Base-by-base conservation (phyloP, 1,284 basidiomycete genomes). In the Microbotryum intermedium region DNA sequence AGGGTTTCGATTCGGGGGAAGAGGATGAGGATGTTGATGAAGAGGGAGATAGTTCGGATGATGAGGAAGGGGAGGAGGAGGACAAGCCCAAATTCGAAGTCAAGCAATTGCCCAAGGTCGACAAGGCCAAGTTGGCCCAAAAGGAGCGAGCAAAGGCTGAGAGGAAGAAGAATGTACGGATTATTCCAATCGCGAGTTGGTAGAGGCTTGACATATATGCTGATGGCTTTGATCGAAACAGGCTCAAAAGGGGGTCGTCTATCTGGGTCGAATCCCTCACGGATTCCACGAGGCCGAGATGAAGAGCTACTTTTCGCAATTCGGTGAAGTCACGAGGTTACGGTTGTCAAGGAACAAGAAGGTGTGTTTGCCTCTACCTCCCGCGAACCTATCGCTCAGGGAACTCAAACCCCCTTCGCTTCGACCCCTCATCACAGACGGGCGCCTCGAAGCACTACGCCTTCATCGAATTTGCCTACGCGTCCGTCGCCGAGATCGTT, bases 221-320 rank as follows among this genome's bases (percentile, higher is more conserved):
- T 61, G 39, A 60, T 44, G 21, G 39, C 9, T 7, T 3, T 28
- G 29, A 26, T 34, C 0, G 3, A 20, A 6, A 30, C 53, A 67
- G 66, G 59, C 64, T 45, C 84, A 89, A 68, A 81, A 81, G 51
- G 94, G 92, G n/a, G 90, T 94, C 0, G 74, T 98, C 29, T 94
- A 85, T 78, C 80, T 99, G 55, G 86, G 90, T 18, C 84, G 91
- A 64, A 82, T 99, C 65, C 95, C 95, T 1, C 90, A 97, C 70
- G 94, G 93, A 23, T 98, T 98, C 78, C 94, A 91, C 76, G 95
- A 99, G 76, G 87, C 88, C 58, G 86, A 97, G 76, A 85, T 98
- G 77, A 84, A 83, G 64, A 83, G 84, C 11, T 98, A 98, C 77
- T 95, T 99, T 72, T 81, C 84, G 30, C 95, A 99, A 74, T 99